Evolutionary conservation across 1,284 basidiomycete genomes (phyloP).

Genomic region (Trametes pubescens): DNA sequence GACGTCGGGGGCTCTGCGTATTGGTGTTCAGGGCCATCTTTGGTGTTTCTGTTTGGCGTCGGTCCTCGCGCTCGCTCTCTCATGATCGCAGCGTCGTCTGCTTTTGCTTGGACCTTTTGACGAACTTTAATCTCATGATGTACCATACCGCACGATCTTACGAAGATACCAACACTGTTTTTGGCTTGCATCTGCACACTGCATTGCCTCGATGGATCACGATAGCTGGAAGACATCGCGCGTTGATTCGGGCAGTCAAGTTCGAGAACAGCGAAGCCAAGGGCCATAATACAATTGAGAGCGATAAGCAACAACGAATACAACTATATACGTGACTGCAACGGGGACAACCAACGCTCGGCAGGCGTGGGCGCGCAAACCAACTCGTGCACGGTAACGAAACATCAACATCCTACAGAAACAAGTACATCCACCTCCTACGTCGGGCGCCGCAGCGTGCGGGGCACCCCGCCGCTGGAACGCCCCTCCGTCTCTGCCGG

Average conservation of each 20-base stretch:
- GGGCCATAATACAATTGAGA: conserved; percentile 13
- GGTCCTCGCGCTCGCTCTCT: neutral
- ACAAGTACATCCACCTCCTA: conserved; percentile 9
- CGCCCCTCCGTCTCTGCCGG: conserved; percentile 24
- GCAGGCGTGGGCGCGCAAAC: conserved; percentile 6
- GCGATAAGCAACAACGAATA: conserved; percentile 12
- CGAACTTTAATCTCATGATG: conserved; percentile 1
- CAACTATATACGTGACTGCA: conserved; percentile 19
- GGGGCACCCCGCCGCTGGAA: neutral
- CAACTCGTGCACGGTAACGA: neutral
- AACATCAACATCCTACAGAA: conserved; percentile 3
- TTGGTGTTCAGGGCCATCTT: neutral
- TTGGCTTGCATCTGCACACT: neutral
- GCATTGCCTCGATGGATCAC: no score
- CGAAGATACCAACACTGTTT: neutral
- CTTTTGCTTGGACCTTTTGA: neutral
- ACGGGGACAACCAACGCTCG: conserved; percentile 11
- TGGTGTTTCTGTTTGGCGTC: neutral
- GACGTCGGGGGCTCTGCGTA: neutral
- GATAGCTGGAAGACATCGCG: neutral
- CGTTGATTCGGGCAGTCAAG: neutral
- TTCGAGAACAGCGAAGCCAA: conserved; percentile 4
- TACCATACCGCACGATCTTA: conserved; percentile 10
- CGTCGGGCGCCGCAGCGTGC: conserved; percentile 6
- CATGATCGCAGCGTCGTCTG: neutral